Conservation (phyloP, 768 basidiomycete genomes). For the Tylopilus sp. region DNA sequence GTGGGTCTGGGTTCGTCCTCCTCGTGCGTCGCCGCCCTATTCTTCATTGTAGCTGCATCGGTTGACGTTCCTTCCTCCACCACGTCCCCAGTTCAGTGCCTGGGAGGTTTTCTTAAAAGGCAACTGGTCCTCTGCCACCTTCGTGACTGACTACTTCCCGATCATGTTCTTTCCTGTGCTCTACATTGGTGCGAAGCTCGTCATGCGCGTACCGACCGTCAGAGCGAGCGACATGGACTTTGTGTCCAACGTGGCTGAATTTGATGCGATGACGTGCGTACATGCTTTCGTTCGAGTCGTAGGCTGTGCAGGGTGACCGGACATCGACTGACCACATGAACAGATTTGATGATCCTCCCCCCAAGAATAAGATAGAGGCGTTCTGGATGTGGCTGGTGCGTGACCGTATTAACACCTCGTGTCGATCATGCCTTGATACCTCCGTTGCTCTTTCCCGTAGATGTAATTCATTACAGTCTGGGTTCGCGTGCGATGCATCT, state of each 20-base stretch:
- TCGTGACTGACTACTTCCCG: conserved; percentile 44
- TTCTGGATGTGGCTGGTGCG: conserved; percentile 31
- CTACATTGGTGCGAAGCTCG: conserved; percentile 32
- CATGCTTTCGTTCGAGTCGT: not conserved
- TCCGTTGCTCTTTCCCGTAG: not conserved
- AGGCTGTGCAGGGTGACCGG: not conserved
- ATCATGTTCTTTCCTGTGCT: conserved; percentile 46
- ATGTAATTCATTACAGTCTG: conserved; percentile 5
- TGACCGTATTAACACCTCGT: not conserved
- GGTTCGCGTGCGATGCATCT: not conserved
- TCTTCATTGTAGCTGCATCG: not conserved
- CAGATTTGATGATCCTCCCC: conserved; percentile 27
- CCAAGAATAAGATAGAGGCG: conserved; percentile 26
- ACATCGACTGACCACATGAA: not conserved
- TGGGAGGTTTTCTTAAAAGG: conserved; percentile 42
- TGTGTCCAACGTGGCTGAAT: conserved; percentile 23
- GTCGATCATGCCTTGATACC: not conserved
- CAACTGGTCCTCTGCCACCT: conserved; percentile 36
- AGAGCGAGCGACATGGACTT: conserved; percentile 28
- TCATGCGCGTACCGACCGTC: conserved; percentile 12
- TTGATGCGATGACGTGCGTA: conserved; percentile 29
- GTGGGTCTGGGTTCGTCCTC: conserved; percentile 27
- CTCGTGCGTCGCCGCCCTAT: conserved; percentile 30
- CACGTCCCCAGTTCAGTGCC: conserved; percentile 32
- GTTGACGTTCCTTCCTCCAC: not conserved